Evolutionary conservation across 2,329 filamentous ascomycete species (phyloP).

Genomic region (Beauveria rudraprayagi): DNA sequence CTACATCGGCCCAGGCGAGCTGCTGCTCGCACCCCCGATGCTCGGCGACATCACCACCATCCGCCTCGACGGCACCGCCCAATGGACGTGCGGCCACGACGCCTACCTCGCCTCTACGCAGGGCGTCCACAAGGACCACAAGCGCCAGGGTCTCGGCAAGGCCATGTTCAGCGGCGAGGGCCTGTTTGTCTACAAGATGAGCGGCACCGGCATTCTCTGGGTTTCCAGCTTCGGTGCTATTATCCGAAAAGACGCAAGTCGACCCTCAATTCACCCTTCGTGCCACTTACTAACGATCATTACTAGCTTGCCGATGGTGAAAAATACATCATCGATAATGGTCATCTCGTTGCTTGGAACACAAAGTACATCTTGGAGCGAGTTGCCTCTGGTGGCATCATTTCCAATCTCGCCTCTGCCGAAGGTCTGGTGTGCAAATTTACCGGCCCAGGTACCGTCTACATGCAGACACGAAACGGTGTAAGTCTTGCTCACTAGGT

Average conservation of each 20-base stretch:
- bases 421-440: conserved; percentile 96
- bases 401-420: conserved; percentile 73
- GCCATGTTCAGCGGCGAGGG: conserved; percentile 93
- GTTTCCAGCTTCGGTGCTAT: conserved; percentile 91
- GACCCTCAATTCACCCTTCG: neutral
- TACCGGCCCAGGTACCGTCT: conserved; percentile 81
- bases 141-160: conserved; percentile 78
- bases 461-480: conserved; percentile 85
- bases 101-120: conserved; percentile 79
- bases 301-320: conserved; percentile 56
- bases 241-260: conserved; percentile 78
- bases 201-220: conserved; percentile 76
- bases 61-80: conserved; percentile 60
- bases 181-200: conserved; percentile 80
- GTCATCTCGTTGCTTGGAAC: conserved; percentile 94
- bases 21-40: conserved; percentile 71
- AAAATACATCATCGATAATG: conserved; percentile 87
- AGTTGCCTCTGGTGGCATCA: conserved; percentile 80
- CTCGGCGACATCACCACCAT: conserved; percentile 83
- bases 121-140: conserved; percentile 80
- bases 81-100: conserved; percentile 82
- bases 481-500: conserved; percentile 31
- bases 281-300: conserved; percentile 18
- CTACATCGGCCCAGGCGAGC: conserved; percentile 83
- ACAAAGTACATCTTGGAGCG: conserved; percentile 88